Conservation (phyloP, 257 asterid genomes). For the Ilex aquifolium region DNA sequence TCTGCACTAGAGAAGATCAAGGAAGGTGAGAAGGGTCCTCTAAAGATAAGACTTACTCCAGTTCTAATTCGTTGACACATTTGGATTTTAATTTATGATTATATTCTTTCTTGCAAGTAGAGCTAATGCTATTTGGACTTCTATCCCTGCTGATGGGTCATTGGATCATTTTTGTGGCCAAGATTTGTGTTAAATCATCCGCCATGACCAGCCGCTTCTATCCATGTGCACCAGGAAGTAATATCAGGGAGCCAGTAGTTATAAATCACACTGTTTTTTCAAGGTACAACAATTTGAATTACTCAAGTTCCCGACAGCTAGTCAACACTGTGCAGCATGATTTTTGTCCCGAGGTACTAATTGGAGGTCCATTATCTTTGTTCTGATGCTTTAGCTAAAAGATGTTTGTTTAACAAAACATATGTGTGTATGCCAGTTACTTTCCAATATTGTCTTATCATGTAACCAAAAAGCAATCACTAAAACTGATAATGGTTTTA, state of each 20-base stretch:
- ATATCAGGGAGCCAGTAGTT: constrained; percentile 15
- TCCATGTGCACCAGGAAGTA: constrained; percentile 52
- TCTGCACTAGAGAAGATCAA: constrained; percentile 79
- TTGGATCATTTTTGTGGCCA: constrained; percentile 70
- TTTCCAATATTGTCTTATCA: no score
- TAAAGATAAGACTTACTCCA: neutral
- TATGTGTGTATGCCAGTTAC: no score
- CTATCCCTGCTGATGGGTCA: constrained; percentile 93
- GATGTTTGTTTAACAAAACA: no score
- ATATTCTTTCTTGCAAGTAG: constrained; percentile 35
- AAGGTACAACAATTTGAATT: constrained; percentile 28
- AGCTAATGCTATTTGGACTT: constrained; percentile 88
- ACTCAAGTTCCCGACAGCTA: constrained; percentile 39
- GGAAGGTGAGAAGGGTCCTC: constrained; percentile 50
- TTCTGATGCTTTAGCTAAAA: no score
- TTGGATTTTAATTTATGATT: neutral
- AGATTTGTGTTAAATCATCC: constrained; percentile 80
- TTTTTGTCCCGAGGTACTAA: constrained; percentile 63
- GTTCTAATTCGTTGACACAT: constrained; percentile 5
- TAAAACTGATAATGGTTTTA: no score
- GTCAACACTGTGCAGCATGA: constrained; percentile 24
- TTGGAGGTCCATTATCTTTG: neutral
- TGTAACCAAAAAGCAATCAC: no score
- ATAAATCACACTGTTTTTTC: constrained; percentile 16
- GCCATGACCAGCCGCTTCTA: constrained; percentile 72